Conservation (phyloP, 768 basidiomycete species). For the Leccinum broughii region DNA sequence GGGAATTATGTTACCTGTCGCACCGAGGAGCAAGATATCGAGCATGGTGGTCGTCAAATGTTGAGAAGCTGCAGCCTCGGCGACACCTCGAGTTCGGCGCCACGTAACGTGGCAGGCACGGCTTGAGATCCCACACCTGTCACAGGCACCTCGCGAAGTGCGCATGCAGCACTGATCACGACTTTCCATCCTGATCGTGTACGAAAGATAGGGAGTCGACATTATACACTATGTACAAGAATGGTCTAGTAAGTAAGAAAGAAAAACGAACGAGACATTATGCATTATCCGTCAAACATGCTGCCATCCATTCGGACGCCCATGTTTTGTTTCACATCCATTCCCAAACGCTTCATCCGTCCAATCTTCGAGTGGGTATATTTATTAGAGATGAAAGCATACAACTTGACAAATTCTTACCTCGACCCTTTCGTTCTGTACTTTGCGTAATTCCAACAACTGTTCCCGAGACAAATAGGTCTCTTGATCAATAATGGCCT, state of each 20-base stretch:
- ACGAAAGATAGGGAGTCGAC: neutral
- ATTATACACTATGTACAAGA: neutral
- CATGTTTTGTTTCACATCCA: constrained; percentile 83
- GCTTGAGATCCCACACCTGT: neutral
- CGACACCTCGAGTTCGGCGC: constrained; percentile 3
- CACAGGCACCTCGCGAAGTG: constrained; percentile 13
- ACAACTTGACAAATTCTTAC: constrained; percentile 37
- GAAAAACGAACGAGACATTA: constrained; percentile 13
- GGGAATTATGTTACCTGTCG: constrained; percentile 45
- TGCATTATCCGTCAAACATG: constrained; percentile 47
- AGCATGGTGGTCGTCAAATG: constrained; percentile 32
- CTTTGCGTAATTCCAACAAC: constrained; percentile 73
- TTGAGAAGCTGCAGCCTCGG: constrained; percentile 10
- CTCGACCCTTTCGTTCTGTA: constrained; percentile 85
- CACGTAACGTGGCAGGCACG: constrained; percentile 9
- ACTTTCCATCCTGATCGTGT: constrained; percentile 1
- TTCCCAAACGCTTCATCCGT: constrained; percentile 84
- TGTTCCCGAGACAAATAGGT: constrained; percentile 79
- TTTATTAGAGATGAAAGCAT: neutral
- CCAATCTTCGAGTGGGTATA: constrained; percentile 48
- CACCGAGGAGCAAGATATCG: constrained; percentile 72
- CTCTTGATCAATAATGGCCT: constrained; percentile 63
- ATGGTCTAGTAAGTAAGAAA: neutral
- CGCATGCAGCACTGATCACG: constrained; percentile 9
- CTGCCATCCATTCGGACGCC: constrained; percentile 86